These are phyloP conservation scores for Neonectria punicea DNA, from an alignment of 2,329 filamentous ascomycete species.

Conservation along the genomic window DNA sequence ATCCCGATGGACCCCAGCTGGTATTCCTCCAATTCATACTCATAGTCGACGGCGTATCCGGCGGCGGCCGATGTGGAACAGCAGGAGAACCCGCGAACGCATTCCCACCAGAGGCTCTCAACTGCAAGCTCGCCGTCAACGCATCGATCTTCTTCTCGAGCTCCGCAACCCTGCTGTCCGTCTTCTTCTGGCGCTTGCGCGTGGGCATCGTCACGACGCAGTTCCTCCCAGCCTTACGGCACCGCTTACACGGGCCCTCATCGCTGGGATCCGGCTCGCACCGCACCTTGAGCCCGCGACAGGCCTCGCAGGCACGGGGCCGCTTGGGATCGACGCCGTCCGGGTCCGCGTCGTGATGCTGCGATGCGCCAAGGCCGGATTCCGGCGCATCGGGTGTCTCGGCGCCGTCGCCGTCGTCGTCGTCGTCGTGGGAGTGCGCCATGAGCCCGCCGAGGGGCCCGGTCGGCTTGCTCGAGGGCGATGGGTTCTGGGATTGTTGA, in stretches of 20 bases:
- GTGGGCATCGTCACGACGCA: slow-evolving; percentile 81
- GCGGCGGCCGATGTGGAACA: slow-evolving; percentile 16
- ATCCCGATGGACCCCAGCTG: slow-evolving; percentile 32
- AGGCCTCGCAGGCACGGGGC: slow-evolving; percentile 78
- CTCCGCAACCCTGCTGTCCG: slow-evolving; percentile 88
- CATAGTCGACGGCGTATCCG: slow-evolving; percentile 15
- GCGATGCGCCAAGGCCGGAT: slow-evolving; percentile 30
- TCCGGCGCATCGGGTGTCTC: slow-evolving; percentile 39
- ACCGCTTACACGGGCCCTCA: slow-evolving; percentile 77
- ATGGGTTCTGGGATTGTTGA: slow-evolving; percentile 28
- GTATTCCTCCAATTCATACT: slow-evolving; percentile 22
- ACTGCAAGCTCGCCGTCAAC: slow-evolving; percentile 81
- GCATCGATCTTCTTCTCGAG: slow-evolving; percentile 94
- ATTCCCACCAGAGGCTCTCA: slow-evolving; percentile 48
- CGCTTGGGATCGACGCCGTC: slow-evolving; percentile 67
- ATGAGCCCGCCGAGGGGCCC: slow-evolving; percentile 18
- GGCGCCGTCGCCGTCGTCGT: slow-evolving; percentile 32
- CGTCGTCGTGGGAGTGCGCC: slow-evolving; percentile 26
- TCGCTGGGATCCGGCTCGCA: slow-evolving; percentile 80
- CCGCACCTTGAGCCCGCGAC: slow-evolving; percentile 81
- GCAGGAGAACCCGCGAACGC: slow-evolving; percentile 25
- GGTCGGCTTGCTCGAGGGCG: slow-evolving; percentile 32
- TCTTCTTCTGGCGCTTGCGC: slow-evolving; percentile 89
- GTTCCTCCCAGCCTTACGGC: slow-evolving; percentile 79
- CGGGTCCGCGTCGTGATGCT: slow-evolving; percentile 33